A percentile compares a stretch with the other conserved stretches of the same genome.
Evolutionary conservation across 257 asterid genomes (phyloP).

Genomic region (Ligustrum vulgare): DNA sequence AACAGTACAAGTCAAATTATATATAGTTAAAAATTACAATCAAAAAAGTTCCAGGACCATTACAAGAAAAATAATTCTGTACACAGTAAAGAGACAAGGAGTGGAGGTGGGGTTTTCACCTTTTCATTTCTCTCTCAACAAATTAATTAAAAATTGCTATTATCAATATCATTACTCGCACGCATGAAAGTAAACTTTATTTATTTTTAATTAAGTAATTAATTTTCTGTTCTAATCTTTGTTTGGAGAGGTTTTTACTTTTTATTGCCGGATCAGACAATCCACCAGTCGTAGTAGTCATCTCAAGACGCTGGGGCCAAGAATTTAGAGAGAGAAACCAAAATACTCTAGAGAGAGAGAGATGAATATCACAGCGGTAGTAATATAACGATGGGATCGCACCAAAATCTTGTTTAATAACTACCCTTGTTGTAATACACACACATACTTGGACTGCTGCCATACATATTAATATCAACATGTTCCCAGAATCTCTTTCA

Average conservation of each 20-base stretch:
- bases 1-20: too few relatives aligned
- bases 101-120: conserved; percentile 2
- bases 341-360: conserved; percentile 38
- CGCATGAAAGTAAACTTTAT: conserved; percentile 11
- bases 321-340: conserved; percentile 9
- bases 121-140: background rate
- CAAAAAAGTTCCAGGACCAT: background rate
- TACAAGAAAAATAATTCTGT: background rate
- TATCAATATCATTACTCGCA: conserved; percentile 32
- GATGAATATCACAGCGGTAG: background rate
- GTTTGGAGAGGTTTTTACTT: conserved; percentile 35
- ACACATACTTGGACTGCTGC: background rate
- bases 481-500: conserved; percentile 33
- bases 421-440: conserved; percentile 20
- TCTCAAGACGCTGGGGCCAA: conserved; percentile 43
- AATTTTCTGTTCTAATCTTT: conserved; percentile 25
- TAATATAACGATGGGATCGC: conserved; percentile 53
- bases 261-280: conserved; percentile 37
- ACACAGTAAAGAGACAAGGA: conserved; percentile 25
- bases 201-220: background rate
- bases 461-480: conserved; percentile 3
- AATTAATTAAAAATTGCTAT: conserved; percentile 24
- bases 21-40: too few relatives aligned
- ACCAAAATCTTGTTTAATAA: conserved; percentile 42
- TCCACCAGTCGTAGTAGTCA: conserved; percentile 71